A percentile compares a stretch with the other conserved stretches of the same genome.
These are phyloP conservation scores for Urtica urens DNA, from an alignment of 306 rosid genomes.

Conservation along the genomic window DNA sequence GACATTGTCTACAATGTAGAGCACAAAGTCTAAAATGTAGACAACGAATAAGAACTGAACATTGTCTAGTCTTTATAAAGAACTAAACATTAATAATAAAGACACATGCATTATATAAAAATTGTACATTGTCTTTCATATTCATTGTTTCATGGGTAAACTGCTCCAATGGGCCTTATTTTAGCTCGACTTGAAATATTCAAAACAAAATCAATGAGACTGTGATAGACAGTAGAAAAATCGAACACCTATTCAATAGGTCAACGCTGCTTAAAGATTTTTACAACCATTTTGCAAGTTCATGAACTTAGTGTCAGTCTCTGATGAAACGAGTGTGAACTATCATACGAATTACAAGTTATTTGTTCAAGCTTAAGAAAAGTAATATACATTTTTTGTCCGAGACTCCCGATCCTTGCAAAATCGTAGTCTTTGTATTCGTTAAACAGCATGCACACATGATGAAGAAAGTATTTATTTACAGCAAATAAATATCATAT, in stretches of 20 bases:
- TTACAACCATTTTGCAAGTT: neutral
- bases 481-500: neutral
- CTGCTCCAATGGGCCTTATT: slow-evolving; percentile 87
- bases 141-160: slow-evolving; percentile 92
- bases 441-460: slow-evolving; percentile 53
- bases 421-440: slow-evolving; percentile 72
- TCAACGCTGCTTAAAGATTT: too few species aligned
- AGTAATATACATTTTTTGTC: slow-evolving; percentile 50
- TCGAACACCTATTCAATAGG: too few species aligned
- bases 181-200: slow-evolving; percentile 62
- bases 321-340: too few species aligned
- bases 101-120: too few species aligned
- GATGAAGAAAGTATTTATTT: neutral
- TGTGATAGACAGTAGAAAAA: neutral
- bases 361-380: too few species aligned
- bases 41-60: too few species aligned
- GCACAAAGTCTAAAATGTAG: too few species aligned
- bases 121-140: too few species aligned
- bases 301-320: neutral
- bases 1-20: too few species aligned
- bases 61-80: too few species aligned
- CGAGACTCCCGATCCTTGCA: slow-evolving; percentile 74
- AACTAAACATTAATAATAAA: too few species aligned
- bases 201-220: neutral
- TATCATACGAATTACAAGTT: too few species aligned